These are phyloP conservation scores for Lepidium aucheri DNA, from an alignment of 345 rosid genomes.

Conservation along the genomic window DNA sequence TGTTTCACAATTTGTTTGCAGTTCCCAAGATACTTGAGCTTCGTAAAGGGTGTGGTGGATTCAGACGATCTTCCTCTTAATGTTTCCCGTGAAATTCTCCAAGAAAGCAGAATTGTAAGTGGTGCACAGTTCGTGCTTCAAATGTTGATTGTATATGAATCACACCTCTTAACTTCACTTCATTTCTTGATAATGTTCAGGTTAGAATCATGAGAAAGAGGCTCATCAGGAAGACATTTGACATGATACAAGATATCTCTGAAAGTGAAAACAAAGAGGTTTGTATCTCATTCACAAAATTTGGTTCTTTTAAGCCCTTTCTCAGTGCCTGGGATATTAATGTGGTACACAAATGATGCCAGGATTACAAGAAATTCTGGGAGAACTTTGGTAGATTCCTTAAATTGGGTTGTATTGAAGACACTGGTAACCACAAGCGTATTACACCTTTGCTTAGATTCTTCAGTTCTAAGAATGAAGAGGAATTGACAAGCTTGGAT, in stretches of 20 bases:
- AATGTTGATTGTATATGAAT: neutral
- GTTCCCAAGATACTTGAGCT: conserved; percentile 97
- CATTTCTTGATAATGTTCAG: conserved; percentile 20
- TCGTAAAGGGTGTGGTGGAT: conserved; percentile 95
- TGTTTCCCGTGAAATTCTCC: conserved; percentile 95
- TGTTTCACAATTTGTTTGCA: conserved; percentile 24
- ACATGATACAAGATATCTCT: conserved; percentile 89
- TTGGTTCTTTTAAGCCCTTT: neutral
- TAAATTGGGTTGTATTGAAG: conserved; percentile 92
- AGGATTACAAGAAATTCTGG: conserved; percentile 99
- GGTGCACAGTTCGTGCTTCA: neutral
- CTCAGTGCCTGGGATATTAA: neutral
- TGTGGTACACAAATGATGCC: conserved; percentile 17
- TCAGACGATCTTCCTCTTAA: conserved; percentile 95
- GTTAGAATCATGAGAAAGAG: conserved; percentile 98
- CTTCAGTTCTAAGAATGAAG: conserved; percentile 76
- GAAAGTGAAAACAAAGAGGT: conserved; percentile 93
- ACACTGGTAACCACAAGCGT: conserved; percentile 93
- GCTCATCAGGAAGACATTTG: conserved; percentile 90
- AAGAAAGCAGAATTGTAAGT: conserved; percentile 83
- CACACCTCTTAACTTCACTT: neutral
- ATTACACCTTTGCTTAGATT: conserved; percentile 79
- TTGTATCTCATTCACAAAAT: neutral
- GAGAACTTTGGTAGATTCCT: conserved; percentile 92
- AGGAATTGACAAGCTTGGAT: conserved; percentile 73